Evolutionary conservation across 2,329 filamentous ascomycete species (phyloP), one percentile per base, ranked within the genome.

Genomic region (Karstenula rhodostoma): DNA sequence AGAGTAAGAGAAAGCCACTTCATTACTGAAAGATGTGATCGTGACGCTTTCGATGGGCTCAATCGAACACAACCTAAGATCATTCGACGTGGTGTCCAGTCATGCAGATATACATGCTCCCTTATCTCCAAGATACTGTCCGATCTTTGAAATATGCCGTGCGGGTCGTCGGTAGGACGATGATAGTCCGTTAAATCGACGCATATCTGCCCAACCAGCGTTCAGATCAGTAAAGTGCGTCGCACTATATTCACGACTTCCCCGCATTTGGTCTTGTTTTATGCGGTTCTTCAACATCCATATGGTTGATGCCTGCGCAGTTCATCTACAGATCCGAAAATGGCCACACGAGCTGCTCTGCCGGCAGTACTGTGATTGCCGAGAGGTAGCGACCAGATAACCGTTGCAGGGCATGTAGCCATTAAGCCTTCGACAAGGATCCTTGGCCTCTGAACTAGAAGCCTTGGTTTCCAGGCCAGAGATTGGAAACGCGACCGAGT

Each of bases 1-100:
- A 66, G 51, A 17, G 57, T 43, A 25, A 69, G 58, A 32, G 59
- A 57, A 43, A 61, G 58, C 50, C 59, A 65, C 63, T 64, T 73
- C 67, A 71, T 71, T 17, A 23, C 25, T 44, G 13, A 2, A 42
- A 23, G n/a, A 22, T 42, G 22, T 23, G 3, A 23, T 37, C 8
- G 17, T 8, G 35, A 37, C 19, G 32, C 17, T 43, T 32, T 33
- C 23, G n/a, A 25, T 9, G 4, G 29, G 29, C 29, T 32, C 29
- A 9, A 10, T 32, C 29, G 3, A 32, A 54, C 7, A 13, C n/a
- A 53, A 13, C 25, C 25, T 10, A 10, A 10, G 8, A 27, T 27
- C 37, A 32, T 9, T 54, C 25, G 12, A 32, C 1, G 6, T n/a
- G 37, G 13, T 54, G 5, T 15, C 37, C 3, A 23, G 25, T 23